phyloP scores from a whole-genome alignment of 2,329 filamentous ascomycete genomes.

The Basipetospora chlamydospora region DNA sequence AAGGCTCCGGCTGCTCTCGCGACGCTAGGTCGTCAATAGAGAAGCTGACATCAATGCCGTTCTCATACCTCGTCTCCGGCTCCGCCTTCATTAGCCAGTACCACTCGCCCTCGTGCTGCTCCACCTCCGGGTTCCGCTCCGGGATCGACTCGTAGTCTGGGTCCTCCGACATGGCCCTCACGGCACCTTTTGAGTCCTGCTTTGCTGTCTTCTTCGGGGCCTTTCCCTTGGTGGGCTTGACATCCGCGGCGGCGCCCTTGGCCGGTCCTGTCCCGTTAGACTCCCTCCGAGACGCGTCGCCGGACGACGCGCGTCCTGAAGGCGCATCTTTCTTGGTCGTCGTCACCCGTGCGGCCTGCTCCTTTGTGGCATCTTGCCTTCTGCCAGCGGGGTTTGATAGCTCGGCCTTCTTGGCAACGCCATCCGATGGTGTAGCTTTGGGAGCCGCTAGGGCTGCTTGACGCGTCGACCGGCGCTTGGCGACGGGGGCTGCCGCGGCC shows the following conservation, averaged over 20 bases:
- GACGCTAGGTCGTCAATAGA: slow-evolving; percentile 79
- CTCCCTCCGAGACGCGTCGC: slow-evolving; percentile 1
- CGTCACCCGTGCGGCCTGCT: neutral
- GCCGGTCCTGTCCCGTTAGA: neutral
- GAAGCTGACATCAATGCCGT: slow-evolving; percentile 79
- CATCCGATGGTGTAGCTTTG: neutral
- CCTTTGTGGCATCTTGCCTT: neutral
- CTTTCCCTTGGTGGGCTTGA: neutral
- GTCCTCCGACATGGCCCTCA: slow-evolving; percentile 14
- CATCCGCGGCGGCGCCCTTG: neutral
- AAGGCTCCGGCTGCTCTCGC: slow-evolving; percentile 65
- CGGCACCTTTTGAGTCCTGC: neutral
- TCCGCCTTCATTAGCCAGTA: slow-evolving; percentile 84
- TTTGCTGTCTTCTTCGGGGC: slow-evolving; percentile 4
- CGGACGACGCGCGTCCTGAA: no score
- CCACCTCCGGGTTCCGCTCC: slow-evolving; percentile 21
- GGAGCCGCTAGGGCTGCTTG: neutral
- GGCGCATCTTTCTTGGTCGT: neutral
- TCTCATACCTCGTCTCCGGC: slow-evolving; percentile 73
- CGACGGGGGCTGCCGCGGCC: neutral
- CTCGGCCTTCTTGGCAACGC: neutral
- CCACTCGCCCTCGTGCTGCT: slow-evolving; percentile 25
- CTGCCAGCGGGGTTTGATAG: neutral
- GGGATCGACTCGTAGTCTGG: slow-evolving; percentile 20
- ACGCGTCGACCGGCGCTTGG: slow-evolving; percentile 5